Evolutionary conservation across 257 asterid genomes (phyloP).

Genomic region (Plantago ovata): DNA sequence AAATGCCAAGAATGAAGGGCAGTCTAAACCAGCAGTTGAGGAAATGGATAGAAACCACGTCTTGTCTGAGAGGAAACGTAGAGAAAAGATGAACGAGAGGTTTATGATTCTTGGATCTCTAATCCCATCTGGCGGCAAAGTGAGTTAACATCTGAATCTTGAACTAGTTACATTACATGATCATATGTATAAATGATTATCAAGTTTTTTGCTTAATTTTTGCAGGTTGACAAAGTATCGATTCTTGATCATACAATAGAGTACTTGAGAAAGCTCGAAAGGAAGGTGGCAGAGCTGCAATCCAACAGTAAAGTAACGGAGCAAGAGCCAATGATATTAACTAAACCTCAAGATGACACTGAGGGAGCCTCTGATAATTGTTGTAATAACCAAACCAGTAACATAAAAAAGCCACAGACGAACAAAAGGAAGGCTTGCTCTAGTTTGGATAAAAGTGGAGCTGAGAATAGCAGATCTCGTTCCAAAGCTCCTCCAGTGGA

Average conservation of each 20-base stretch:
- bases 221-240: slow-evolving; percentile 87
- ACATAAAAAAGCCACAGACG: slow-evolving; percentile 28
- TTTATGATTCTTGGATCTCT: slow-evolving; percentile 68
- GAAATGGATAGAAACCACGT: slow-evolving; percentile 56
- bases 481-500: slow-evolving; percentile 35
- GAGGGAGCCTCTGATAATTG: slow-evolving; percentile 71
- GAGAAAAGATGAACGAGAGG: slow-evolving; percentile 77
- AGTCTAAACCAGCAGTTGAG: slow-evolving; percentile 46
- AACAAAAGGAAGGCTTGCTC: slow-evolving; percentile 59
- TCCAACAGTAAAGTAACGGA: slow-evolving; percentile 42
- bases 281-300: slow-evolving; percentile 63
- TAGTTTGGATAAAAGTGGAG: slow-evolving; percentile 35
- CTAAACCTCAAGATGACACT: slow-evolving; percentile 41
- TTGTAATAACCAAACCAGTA: slow-evolving; percentile 31
- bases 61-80: slow-evolving; percentile 71
- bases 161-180: not conserved
- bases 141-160: slow-evolving; percentile 20
- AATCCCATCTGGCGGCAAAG: slow-evolving; percentile 91
- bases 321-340: slow-evolving; percentile 30
- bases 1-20: slow-evolving; percentile 26
- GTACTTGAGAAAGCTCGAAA: slow-evolving; percentile 69
- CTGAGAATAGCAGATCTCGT: slow-evolving; percentile 26
- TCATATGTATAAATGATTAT: not conserved
- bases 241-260: slow-evolving; percentile 79
- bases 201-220: not conserved